Conservation (phyloP, 148 eudicot species). For the Rhododendron williamsianum region DNA sequence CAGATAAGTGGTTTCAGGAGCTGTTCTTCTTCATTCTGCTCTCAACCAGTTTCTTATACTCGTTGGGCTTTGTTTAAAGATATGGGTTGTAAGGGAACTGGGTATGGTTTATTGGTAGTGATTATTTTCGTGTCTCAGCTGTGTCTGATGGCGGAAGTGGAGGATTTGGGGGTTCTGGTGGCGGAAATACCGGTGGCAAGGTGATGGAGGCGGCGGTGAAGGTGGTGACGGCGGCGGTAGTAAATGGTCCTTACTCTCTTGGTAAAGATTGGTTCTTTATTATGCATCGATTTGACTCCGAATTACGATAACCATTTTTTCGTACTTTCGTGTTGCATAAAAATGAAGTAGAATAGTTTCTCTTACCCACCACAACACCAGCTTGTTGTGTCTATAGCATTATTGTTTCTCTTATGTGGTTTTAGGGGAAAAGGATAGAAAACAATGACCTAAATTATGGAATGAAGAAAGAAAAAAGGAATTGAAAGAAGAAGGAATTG, state of each 20-base stretch:
- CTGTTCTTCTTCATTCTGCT: slow-evolving; percentile 11
- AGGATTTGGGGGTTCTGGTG: slow-evolving; percentile 25
- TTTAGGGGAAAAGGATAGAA: background rate
- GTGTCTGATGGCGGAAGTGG: slow-evolving; percentile 29
- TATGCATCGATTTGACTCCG: background rate
- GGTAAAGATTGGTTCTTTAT: slow-evolving; percentile 22
- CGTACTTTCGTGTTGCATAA: background rate
- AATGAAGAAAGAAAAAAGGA: background rate
- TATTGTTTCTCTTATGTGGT: background rate
- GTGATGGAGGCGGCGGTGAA: slow-evolving; percentile 25
- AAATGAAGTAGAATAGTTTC: background rate
- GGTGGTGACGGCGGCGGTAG: slow-evolving; percentile 25
- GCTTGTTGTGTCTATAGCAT: background rate
- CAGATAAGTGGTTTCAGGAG: slow-evolving; percentile 14
- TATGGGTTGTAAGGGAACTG: slow-evolving; percentile 8
- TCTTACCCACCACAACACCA: background rate
- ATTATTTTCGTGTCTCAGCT: slow-evolving; percentile 34
- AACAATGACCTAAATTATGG: background rate
- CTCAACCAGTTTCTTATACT: background rate
- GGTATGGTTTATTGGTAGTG: slow-evolving; percentile 16
- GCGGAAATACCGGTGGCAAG: slow-evolving; percentile 23
- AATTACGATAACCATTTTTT: background rate
- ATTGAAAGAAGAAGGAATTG: background rate
- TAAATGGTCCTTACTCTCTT: slow-evolving; percentile 31
- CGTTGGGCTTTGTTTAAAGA: slow-evolving; percentile 1